Evolutionary conservation across 1,284 basidiomycete genomes (phyloP), one percentile per base, ranked within the genome.

Genomic region (Ustilago loliicola): DNA sequence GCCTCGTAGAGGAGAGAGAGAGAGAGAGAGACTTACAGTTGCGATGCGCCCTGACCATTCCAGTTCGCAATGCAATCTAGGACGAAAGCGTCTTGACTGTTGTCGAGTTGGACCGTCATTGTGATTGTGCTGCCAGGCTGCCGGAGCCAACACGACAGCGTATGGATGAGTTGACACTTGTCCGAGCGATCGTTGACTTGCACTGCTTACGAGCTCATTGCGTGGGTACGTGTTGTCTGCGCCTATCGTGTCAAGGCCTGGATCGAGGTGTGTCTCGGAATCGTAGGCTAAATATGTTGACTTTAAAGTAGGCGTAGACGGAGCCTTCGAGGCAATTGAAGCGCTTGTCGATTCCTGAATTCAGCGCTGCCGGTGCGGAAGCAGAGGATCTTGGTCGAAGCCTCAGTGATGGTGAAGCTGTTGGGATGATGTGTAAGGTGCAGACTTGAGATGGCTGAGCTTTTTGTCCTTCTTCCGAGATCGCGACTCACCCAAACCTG

Each of bases 11-110:
- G 15, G 15, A 27, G 34, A 11, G n/a, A 45, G 42, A 25, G 34
- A 36, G 9, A 8, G 13, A 25, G 25, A 30, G 53, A 60, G 59
- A 67, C 70, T 72, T 72, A 72, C 70, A 72, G 60, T 72, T 67
- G 60, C 52, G 64, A 66, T 32, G 61, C 61, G 25, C 64, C 70
- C 11, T 72, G 42, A 48, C 52, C 51, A 38, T 36, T 57, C 65
- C 64, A 72, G 19, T 53, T 55, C 10, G 47, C 32, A 61, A 72
- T 21, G 40, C 65, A 72, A 40, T 67, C 52, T 11, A 29, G 27
- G 27, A 67, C 65, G 36, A 63, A 66, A 21, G 51, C 65, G n/a
- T 60, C 27, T n/a, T 55, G 61, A 47, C 55, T 32, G n/a, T 45
- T 9, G 47, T 32, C 52, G n/a, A 29, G 10, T 8, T 32, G 11